A percentile compares a stretch with the other conserved stretches of the same genome.
These are phyloP conservation scores for Fusarium sp. DNA, from an alignment of 2,329 filamentous ascomycete genomes.

Conservation along the genomic window DNA sequence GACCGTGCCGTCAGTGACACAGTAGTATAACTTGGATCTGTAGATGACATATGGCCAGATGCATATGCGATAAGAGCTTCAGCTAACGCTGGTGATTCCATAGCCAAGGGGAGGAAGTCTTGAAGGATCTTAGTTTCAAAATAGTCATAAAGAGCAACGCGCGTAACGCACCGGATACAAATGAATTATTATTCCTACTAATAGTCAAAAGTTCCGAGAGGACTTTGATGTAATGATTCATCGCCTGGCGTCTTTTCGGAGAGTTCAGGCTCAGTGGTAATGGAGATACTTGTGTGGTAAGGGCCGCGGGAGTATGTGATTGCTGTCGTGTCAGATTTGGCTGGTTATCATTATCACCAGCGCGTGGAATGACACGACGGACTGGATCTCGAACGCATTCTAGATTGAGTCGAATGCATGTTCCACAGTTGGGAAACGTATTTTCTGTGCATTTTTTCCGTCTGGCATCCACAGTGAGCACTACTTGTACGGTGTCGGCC, in stretches of 20 bases:
- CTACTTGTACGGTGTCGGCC: no score
- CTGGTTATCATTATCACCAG: neutral
- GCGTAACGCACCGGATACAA: neutral
- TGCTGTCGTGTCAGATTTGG: neutral
- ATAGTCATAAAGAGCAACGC: no score
- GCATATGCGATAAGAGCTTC: neutral
- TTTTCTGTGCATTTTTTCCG: constrained; percentile 1
- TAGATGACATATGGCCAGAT: neutral
- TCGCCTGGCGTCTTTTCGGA: neutral
- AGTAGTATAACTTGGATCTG: neutral
- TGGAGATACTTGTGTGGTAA: neutral
- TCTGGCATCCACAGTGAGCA: neutral
- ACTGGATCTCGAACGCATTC: neutral
- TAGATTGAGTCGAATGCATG: neutral
- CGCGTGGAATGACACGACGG: neutral
- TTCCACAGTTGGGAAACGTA: neutral
- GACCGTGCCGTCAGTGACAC: neutral
- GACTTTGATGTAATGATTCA: constrained; percentile 1
- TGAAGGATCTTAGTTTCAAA: neutral
- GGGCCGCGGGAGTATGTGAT: neutral
- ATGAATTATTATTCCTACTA: neutral
- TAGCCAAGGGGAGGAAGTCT: neutral
- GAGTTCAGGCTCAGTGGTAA: neutral
- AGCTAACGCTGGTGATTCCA: neutral
- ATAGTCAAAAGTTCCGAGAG: neutral